Percentiles rank a stretch among this genome's conserved stretches.
Conservation (phyloP, 352 stramenopile genomes). For the Saprolegnia parasitica region DNA sequence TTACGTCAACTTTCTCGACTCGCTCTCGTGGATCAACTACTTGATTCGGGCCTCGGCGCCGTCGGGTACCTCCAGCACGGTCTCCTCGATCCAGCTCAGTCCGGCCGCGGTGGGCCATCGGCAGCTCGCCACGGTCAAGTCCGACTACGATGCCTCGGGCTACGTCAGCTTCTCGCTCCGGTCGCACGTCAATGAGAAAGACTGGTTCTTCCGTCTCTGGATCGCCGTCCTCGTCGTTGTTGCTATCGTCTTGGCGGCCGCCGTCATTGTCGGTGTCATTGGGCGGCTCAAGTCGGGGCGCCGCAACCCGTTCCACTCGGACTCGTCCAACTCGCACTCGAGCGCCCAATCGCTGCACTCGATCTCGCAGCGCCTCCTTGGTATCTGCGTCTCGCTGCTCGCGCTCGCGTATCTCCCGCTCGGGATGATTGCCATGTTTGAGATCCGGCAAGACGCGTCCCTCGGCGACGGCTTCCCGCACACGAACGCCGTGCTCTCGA, state of each 20-base stretch:
- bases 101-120: background rate
- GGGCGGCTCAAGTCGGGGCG: background rate
- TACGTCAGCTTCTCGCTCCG: constrained; percentile 8
- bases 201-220: constrained; percentile 44
- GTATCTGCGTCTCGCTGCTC: constrained; percentile 60
- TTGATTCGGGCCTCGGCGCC: constrained; percentile 37
- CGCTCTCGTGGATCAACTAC: constrained; percentile 67
- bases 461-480: constrained; percentile 30
- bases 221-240: constrained; percentile 40
- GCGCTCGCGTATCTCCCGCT: constrained; percentile 57
- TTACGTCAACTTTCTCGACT: constrained; percentile 61
- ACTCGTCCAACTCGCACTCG: background rate
- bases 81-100: background rate
- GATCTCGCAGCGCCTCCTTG: constrained; percentile 55
- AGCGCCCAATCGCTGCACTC: background rate
- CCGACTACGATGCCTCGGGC: constrained; percentile 16
- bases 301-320: background rate
- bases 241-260: constrained; percentile 43
- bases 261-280: constrained; percentile 11
- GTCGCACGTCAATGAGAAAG: constrained; percentile 4
- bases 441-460: constrained; percentile 57
- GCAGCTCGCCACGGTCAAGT: background rate
- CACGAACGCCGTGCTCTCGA: constrained; percentile 36
- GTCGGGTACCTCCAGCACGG: background rate
- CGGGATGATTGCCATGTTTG: constrained; percentile 53